Evolutionary conservation across 805 yeast genomes (phyloP), one percentile per base, ranked within the genome.

Genomic region (Candida chauliodis): DNA sequence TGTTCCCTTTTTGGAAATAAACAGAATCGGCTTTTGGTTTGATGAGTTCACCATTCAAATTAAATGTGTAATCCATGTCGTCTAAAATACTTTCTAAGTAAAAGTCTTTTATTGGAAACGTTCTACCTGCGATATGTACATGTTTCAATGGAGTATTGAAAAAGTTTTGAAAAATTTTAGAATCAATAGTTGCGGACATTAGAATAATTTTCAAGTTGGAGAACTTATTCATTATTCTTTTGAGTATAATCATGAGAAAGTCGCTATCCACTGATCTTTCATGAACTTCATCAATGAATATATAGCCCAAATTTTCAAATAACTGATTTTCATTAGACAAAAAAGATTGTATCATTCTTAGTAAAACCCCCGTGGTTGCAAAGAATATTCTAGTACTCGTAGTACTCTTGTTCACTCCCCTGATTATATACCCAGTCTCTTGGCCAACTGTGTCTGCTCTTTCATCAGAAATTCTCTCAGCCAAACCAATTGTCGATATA

Each of bases 221-320:
- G 37, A 62, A 71, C 34, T 67, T 70, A 8, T 61, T 52, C 46
- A 81, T 50, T 4, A 88, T 62, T 26, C 72, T 73, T 50, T 86
- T 89, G 44, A 91, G 64, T 34, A 91, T 73, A 37, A 89, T 86
- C 37, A 91, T 66, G 26, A 91, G 66, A 40, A 90, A 79, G 58
- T 91, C 98, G 43, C 90, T 79, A 51, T 91, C 98, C 40, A 90
- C 77, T 0, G 96, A 88, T 48, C 98, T 66, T 60, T 91, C 98
- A 57, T 91, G 98, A n/a, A 91, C 98, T 61, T 91, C 98, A 69
- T 91, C 98, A 27, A 90, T 78, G 28, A 90, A 79, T 26, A 90
- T 75, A 51, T 83, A 84, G 22, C 81, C 78, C 13, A 90, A 61
- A 38, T 74, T 63, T 10, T 71, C 66, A 43, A 84, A 73, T 35